These are phyloP conservation scores for Pontederia crassipes DNA, from an alignment of 176 grass and related monocot species.

Conservation along the genomic window DNA sequence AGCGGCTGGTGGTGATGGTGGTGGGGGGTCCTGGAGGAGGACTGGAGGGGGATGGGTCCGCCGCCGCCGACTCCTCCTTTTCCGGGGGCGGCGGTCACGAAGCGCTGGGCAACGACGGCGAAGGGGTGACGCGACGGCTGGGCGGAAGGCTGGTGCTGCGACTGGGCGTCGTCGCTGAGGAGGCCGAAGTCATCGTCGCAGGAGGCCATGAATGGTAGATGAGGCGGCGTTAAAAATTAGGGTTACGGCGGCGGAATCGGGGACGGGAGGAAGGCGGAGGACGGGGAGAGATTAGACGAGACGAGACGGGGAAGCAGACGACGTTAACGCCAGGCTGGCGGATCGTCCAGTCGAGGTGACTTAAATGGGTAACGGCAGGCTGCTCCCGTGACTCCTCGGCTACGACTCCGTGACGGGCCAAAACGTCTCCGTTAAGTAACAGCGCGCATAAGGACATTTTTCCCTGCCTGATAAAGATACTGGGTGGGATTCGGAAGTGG, in stretches of 20 bases:
- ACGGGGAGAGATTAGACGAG: background rate
- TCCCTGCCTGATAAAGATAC: no score
- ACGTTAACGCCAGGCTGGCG: constrained; percentile 6
- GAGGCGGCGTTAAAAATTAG: constrained; percentile 19
- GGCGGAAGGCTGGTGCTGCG: constrained; percentile 21
- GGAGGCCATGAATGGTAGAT: constrained; percentile 42
- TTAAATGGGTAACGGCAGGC: constrained; percentile 8
- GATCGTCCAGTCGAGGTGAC: background rate
- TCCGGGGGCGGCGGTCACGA: background rate
- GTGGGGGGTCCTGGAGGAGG: no score
- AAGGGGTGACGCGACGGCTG: constrained; percentile 13
- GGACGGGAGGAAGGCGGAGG: background rate
- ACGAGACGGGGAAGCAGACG: constrained; percentile 28
- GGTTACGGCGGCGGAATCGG: constrained; percentile 6
- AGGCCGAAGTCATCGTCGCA: constrained; percentile 81
- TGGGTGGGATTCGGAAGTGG: no score
- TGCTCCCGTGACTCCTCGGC: background rate
- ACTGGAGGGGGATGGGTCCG: constrained; percentile 3
- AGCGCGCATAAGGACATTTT: no score
- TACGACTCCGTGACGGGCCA: constrained; percentile 13
- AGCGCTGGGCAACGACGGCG: constrained; percentile 14
- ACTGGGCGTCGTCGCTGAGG: constrained; percentile 49
- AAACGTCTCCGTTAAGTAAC: constrained; percentile 10
- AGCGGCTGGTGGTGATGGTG: no score
- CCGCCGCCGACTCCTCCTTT: background rate